Evolutionary conservation across 2,329 filamentous ascomycete species (phyloP).

Genomic region (Allantophomopsis lycopodina): DNA sequence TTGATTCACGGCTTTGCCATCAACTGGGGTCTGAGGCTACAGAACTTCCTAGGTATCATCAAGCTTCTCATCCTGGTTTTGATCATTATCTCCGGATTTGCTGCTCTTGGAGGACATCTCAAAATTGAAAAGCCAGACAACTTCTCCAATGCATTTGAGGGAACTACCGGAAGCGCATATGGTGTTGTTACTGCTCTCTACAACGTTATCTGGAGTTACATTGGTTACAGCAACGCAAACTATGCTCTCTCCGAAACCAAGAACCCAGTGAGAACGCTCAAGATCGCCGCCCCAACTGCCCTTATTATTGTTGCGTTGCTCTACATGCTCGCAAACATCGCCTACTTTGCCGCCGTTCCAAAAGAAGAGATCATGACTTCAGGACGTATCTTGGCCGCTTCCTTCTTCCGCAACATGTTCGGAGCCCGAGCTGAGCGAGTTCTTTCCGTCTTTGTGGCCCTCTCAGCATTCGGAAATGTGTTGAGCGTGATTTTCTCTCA

Average conservation of each 20-base stretch:
- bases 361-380: conserved; percentile 36
- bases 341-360: conserved; percentile 48
- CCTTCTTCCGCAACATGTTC: conserved; percentile 41
- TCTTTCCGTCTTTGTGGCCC: conserved; percentile 50
- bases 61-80: conserved; percentile 54
- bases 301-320: conserved; percentile 35
- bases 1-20: conserved; percentile 49
- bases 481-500: conserved; percentile 56
- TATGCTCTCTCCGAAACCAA: conserved; percentile 52
- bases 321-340: conserved; percentile 53
- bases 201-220: conserved; percentile 59
- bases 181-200: conserved; percentile 57
- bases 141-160: conserved; percentile 49
- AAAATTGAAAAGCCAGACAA: conserved; percentile 48
- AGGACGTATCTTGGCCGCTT: conserved; percentile 36
- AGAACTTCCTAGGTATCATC: conserved; percentile 50
- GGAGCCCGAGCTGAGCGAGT: conserved; percentile 39
- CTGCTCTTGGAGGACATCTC: conserved; percentile 45
- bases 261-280: conserved; percentile 48
- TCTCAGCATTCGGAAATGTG: conserved; percentile 56
- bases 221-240: conserved; percentile 57
- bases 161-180: conserved; percentile 52
- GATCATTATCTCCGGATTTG: conserved; percentile 49
- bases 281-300: conserved; percentile 32
- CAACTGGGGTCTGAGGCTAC: conserved; percentile 53